Conservation (phyloP, 1,284 basidiomycete species). For the Rhizoctonia solani region DNA sequence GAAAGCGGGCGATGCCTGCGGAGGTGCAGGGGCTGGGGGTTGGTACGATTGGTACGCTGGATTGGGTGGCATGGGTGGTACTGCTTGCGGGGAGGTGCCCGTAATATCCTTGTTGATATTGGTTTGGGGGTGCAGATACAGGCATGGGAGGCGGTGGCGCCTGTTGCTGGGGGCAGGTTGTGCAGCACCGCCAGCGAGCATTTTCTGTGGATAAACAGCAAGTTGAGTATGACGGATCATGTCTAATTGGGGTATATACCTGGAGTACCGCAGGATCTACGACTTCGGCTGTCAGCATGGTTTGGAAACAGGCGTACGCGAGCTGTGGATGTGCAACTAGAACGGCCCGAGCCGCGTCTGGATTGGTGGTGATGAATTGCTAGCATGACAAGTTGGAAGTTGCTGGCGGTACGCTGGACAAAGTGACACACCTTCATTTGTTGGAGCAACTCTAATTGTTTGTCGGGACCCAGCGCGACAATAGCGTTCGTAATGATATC, state of each 20-base stretch:
- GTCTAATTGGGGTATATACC: conserved; percentile 45
- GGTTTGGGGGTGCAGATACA: conserved; percentile 40
- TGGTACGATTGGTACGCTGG: conserved; percentile 36
- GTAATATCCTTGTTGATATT: conserved; percentile 40
- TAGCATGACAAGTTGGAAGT: conserved; percentile 49
- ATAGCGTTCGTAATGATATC: conserved; percentile 90
- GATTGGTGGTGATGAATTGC: conserved; percentile 88
- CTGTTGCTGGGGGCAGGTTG: conserved; percentile 40
- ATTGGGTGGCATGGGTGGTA: conserved; percentile 33
- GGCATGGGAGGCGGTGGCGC: conserved; percentile 45
- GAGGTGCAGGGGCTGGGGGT: conserved; percentile 42
- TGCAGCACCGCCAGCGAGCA: conserved; percentile 54
- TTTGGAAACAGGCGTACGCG: conserved; percentile 95
- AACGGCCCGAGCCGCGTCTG: conserved; percentile 84
- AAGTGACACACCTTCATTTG: conserved; percentile 86
- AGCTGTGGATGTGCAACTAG: conserved; percentile 88
- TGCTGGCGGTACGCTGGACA: not conserved
- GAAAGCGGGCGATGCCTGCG: conserved; percentile 40
- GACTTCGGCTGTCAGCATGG: conserved; percentile 91
- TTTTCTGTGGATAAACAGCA: conserved; percentile 51
- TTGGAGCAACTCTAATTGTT: conserved; percentile 92
- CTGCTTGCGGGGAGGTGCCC: conserved; percentile 40
- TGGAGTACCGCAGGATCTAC: conserved; percentile 86
- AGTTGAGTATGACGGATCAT: not conserved
- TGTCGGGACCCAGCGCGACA: conserved; percentile 79